Conservation (phyloP, 2,329 filamentous ascomycete species). For the Penicillium sp. region DNA sequence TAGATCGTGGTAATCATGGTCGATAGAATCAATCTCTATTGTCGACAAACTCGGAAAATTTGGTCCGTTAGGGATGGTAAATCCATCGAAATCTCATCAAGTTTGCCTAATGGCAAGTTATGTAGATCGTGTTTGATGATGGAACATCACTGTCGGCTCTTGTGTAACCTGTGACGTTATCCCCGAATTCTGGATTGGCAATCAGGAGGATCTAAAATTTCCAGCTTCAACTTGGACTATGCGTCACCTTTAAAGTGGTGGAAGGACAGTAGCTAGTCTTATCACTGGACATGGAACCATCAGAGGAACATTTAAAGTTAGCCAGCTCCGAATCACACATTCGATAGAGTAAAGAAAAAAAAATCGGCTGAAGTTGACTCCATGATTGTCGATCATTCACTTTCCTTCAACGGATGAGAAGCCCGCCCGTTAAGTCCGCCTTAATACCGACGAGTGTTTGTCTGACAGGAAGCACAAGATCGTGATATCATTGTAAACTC, state of each 20-base stretch:
- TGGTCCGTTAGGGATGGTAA: too few relatives aligned
- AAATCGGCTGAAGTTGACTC: background rate
- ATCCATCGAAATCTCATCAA: too few relatives aligned
- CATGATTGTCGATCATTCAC: too few relatives aligned
- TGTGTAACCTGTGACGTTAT: background rate
- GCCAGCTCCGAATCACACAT: background rate
- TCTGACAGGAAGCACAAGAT: background rate
- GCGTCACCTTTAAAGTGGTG: background rate
- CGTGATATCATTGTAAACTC: background rate
- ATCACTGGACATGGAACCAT: background rate
- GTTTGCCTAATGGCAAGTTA: too few relatives aligned
- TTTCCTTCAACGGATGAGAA: too few relatives aligned
- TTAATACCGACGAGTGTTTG: background rate
- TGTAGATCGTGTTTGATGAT: too few relatives aligned
- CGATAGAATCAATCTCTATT: too few relatives aligned
- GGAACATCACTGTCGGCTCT: background rate
- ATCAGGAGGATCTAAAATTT: too few relatives aligned
- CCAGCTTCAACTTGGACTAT: too few relatives aligned
- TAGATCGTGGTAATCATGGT: too few relatives aligned
- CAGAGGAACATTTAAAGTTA: background rate
- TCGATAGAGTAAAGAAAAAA: background rate
- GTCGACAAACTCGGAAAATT: too few relatives aligned
- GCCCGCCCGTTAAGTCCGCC: conserved; percentile 1
- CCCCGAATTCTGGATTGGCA: too few relatives aligned
- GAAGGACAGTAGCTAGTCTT: background rate